Percentiles rank a stretch among this genome's conserved stretches.
Evolutionary conservation across 73 alveolate genomes (phyloP).

Genomic region (Paramecium caudatum): DNA sequence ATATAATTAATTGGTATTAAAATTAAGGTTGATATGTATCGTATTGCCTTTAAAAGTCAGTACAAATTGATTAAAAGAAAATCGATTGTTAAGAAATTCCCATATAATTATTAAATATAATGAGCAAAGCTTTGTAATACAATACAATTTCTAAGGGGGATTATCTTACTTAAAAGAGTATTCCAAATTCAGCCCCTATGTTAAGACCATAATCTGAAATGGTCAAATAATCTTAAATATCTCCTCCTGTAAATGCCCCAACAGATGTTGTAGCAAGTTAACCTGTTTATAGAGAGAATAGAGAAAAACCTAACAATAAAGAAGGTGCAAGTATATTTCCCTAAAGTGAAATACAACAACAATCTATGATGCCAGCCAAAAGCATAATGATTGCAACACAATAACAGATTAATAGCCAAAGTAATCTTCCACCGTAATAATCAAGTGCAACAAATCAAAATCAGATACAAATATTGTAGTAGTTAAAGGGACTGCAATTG

Average conservation of each 20-base stretch:
- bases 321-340: constrained; percentile 29
- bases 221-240: constrained; percentile 51
- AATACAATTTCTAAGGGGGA: constrained; percentile 43
- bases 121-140: constrained; percentile 53
- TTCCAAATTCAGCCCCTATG: constrained; percentile 64
- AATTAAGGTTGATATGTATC: too few species aligned
- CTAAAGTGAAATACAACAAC: not conserved
- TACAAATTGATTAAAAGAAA: too few species aligned
- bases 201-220: constrained; percentile 5
- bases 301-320: constrained; percentile 11
- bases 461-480: not conserved
- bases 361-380: not conserved
- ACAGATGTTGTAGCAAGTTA: constrained; percentile 55
- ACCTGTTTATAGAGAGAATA: constrained; percentile 10
- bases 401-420: not conserved
- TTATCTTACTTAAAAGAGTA: constrained; percentile 43
- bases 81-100: too few species aligned
- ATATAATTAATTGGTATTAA: too few species aligned
- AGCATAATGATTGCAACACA: not conserved
- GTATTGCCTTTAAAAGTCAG: too few species aligned
- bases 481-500: constrained; percentile 4
- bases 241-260: constrained; percentile 45
- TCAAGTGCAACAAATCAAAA: constrained; percentile 18
- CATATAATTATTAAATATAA: not conserved
- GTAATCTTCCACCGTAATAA: not conserved